Base-by-base conservation (phyloP, 768 basidiomycete species). In the Mycena albidolilacea region DNA sequence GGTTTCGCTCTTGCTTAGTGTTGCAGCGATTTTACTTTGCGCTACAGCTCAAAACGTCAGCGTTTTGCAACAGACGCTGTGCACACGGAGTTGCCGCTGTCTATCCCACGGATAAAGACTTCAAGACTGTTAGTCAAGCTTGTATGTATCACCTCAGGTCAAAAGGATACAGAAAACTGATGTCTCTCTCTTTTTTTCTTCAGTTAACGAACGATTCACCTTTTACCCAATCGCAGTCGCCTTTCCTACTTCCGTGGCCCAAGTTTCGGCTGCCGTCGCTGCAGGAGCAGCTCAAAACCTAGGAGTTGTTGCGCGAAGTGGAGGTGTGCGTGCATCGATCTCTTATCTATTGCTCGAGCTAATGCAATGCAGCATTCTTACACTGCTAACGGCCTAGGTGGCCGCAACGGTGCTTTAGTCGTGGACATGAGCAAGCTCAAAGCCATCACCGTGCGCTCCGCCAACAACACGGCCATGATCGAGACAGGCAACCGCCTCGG, bases 361-460 rank as follows among this genome's bases (percentile, higher is more conserved):
- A 9, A 8, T 9, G 7, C 1, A 9, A 14, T 38, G 3, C 61
- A 86, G 85, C 88, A 90, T 74, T 87, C 85, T 58, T 90, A 90
- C 76, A 84, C 87, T 8, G 87, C 86, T 0, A 87, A 85, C 73
- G 85, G 86, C 0, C 81, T 89, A 11, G 87, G 87, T 7, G 87
- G 87, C 3, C 80, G 79, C 58, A 80, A 87, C 70, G 85, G 85
- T 14, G 80, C 79, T 2, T 77, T 89, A 7, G 85, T 90, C 7
- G 77, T 89, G 41, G 88, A 90, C 75, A 72, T 90, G 58, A 77
- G 76, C 59, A 81, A 84, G 55, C 80, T 89, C 65, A 82, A 82
- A 39, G 66, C 79, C 8, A 83, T 90, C 39, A 76, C 80, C 0
- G 79, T 89, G 12, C 78, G 86, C 69, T 68, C 79, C 2, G 63